Evolutionary conservation across 768 basidiomycete genomes (phyloP).

Genomic region (Amanita thiersii): DNA sequence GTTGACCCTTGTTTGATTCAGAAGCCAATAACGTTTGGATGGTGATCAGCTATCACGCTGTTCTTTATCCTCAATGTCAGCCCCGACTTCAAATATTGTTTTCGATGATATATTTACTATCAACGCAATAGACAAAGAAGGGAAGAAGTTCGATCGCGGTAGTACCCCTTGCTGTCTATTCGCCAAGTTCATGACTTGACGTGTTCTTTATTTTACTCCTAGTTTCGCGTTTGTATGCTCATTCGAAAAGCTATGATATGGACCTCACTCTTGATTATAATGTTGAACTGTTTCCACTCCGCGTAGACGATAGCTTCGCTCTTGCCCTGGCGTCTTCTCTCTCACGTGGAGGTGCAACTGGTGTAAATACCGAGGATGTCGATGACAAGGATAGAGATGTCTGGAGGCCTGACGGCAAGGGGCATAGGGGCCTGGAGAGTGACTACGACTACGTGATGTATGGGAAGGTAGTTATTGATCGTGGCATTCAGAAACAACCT

Average conservation of each 20-base stretch:
- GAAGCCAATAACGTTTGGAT: neutral
- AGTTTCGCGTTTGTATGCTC: slow-evolving; percentile 90
- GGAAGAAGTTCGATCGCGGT: slow-evolving; percentile 99
- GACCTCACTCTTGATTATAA: slow-evolving; percentile 92
- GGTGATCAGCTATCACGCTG: neutral
- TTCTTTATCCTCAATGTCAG: slow-evolving; percentile 32
- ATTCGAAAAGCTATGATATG: slow-evolving; percentile 91
- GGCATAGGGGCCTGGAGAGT: slow-evolving; percentile 74
- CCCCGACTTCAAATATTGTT: slow-evolving; percentile 63
- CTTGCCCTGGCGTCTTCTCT: slow-evolving; percentile 83
- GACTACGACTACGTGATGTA: slow-evolving; percentile 99
- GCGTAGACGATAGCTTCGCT: slow-evolving; percentile 63
- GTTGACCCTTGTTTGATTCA: neutral
- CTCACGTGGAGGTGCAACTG: slow-evolving; percentile 39
- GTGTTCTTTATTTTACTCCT: slow-evolving; percentile 10
- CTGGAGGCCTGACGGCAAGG: slow-evolving; percentile 84
- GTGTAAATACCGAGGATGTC: slow-evolving; percentile 36
- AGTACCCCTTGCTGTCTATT: slow-evolving; percentile 16
- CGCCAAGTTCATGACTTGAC: slow-evolving; percentile 8
- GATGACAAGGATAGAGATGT: slow-evolving; percentile 72
- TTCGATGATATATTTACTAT: slow-evolving; percentile 94
- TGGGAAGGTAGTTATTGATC: slow-evolving; percentile 66
- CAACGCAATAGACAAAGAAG: slow-evolving; percentile 78
- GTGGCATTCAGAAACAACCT: neutral
- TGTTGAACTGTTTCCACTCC: slow-evolving; percentile 78